Evolutionary conservation across 2,329 filamentous ascomycete species (phyloP).

Genomic region (Hypoxylon rubiginosum): DNA sequence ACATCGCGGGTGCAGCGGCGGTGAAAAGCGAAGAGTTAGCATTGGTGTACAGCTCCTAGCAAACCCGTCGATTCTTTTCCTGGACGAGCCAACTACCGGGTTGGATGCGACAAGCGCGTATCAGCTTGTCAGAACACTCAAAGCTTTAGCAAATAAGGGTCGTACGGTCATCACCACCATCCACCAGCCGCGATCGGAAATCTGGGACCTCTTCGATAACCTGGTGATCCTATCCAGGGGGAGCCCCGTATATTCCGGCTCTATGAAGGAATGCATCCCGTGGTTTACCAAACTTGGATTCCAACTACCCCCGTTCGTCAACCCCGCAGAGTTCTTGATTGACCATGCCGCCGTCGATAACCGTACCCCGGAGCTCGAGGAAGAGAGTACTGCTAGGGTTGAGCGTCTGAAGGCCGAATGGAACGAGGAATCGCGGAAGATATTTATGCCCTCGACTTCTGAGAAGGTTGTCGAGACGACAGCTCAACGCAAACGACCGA

Average conservation of each 20-base stretch:
- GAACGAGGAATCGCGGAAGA: slow-evolving; percentile 57
- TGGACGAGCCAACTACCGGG: slow-evolving; percentile 84
- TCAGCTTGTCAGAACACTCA: slow-evolving; percentile 78
- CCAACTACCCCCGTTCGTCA: slow-evolving; percentile 77
- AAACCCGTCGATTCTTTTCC: slow-evolving; percentile 81
- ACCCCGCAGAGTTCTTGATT: slow-evolving; percentile 82
- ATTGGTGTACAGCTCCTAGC: slow-evolving; percentile 84
- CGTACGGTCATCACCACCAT: slow-evolving; percentile 81
- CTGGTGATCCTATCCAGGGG: slow-evolving; percentile 77
- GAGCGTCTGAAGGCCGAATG: slow-evolving; percentile 72
- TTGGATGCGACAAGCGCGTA: slow-evolving; percentile 83
- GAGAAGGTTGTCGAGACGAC: slow-evolving; percentile 35
- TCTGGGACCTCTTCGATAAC: slow-evolving; percentile 82
- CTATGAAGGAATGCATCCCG: slow-evolving; percentile 67
- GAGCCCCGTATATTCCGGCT: slow-evolving; percentile 76
- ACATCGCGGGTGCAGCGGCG: slow-evolving; percentile 82
- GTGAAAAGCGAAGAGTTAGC: slow-evolving; percentile 81
- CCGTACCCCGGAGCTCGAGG: slow-evolving; percentile 75
- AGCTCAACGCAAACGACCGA: slow-evolving; percentile 26
- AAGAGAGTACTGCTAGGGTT: slow-evolving; percentile 70
- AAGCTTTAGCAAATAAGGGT: slow-evolving; percentile 75
- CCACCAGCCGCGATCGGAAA: slow-evolving; percentile 83
- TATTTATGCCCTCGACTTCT: slow-evolving; percentile 44
- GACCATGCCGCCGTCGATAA: slow-evolving; percentile 82
- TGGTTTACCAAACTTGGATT: slow-evolving; percentile 75